phyloP scores from a whole-genome alignment of 257 asterid species.

The Solanum tacnaense region DNA sequence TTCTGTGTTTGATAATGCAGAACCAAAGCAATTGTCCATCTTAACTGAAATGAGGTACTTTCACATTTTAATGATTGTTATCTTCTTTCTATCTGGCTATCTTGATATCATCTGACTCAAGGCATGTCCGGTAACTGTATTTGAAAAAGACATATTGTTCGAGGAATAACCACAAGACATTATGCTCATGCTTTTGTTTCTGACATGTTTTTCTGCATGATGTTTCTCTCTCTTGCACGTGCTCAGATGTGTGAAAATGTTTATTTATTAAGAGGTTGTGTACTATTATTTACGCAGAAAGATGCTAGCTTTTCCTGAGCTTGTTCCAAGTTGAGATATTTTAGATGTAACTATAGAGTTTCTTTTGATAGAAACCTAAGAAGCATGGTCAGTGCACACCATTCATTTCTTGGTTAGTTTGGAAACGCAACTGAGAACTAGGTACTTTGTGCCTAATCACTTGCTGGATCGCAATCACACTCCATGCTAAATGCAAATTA shows the following conservation, averaged over 20 bases:
- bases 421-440: neutral
- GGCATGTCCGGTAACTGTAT: neutral
- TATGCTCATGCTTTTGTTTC: neutral
- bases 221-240: neutral
- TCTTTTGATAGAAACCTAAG: neutral
- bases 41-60: conserved; percentile 70
- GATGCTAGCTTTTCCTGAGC: neutral
- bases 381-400: neutral
- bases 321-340: neutral
- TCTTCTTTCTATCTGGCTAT: neutral
- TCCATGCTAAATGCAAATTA: neutral
- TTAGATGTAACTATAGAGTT: neutral
- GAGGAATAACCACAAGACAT: neutral
- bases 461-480: neutral
- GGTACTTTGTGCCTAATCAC: neutral
- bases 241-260: neutral
- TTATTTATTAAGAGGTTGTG: neutral
- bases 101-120: neutral
- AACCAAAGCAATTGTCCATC: conserved; percentile 28
- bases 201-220: neutral
- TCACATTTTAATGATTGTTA: neutral
- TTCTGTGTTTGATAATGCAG: conserved; percentile 29
- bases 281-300: neutral
- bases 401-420: neutral
- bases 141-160: neutral